Base-by-base conservation (phyloP, 768 basidiomycete species). In the Tylopilus sp. region DNA sequence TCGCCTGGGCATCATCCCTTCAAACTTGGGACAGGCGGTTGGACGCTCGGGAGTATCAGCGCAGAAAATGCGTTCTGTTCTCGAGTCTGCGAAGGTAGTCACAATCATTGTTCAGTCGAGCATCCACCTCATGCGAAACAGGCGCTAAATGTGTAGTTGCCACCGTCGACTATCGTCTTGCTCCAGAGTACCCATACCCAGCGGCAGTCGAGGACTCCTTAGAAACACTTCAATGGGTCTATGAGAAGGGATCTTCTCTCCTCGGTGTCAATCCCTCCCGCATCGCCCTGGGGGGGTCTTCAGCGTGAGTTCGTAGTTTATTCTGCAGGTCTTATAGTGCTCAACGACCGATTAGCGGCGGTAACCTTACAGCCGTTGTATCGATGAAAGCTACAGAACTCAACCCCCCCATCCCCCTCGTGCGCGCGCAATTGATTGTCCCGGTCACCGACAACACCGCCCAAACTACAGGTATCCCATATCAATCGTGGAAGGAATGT, bases 371-470 rank as follows among this genome's bases (percentile, higher is more conserved):
- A 1, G 79, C 85, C 1, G 76, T 86, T 48, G 68, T 88, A 8
- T 74, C 85, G 1, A 80, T 87, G 68, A 85, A 84, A 68, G 85
- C 85, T 6, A 73, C 74, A 0, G 69, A 77, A 38, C 60, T 71
- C 26, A 58, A 61, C 10, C 79, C 78, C 3, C 75, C 78, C 5
- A 79, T 84, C 44, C 77, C 78, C 3, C 62, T 88, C 41, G 57
- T 76, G 4, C 81, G 85, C 67, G 83, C 83, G 57, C 73, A 88
- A 7, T 75, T 89, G 46, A 76, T 88, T 39, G 88, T 88, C 4
- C 88, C 88, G 0, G 86, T 88, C 23, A 82, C 78, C 3, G 85
- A 90, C 63, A 89, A 88, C 73, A 88, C 87, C 15, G 81, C 82
- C 7, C 60, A 60, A 71, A 72, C 55, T 52, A 70, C 59, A 40